Percentiles rank a stretch among this genome's conserved stretches.
phyloP scores from a whole-genome alignment of 805 yeast species.

The Monosporozyma servazzii region DNA sequence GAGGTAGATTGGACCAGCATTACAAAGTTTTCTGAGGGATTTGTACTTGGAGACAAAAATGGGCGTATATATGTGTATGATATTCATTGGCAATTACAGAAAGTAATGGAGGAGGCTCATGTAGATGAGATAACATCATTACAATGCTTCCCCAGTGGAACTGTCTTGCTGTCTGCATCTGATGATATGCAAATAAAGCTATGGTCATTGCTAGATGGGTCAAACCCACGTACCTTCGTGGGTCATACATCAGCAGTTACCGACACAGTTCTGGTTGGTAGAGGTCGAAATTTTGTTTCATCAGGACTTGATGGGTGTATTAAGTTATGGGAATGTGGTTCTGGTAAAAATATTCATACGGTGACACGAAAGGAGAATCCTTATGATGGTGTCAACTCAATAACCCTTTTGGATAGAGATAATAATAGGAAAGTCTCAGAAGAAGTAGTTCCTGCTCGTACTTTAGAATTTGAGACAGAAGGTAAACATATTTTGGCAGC shows the following conservation, averaged over 20 bases:
- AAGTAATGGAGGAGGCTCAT: constrained; percentile 38
- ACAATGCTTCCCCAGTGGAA: constrained; percentile 53
- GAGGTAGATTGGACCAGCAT: constrained; percentile 25
- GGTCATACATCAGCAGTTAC: constrained; percentile 44
- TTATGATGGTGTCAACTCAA: constrained; percentile 30
- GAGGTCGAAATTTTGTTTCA: constrained; percentile 59
- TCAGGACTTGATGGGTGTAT: constrained; percentile 47
- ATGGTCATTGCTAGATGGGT: constrained; percentile 46
- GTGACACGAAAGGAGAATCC: constrained; percentile 31
- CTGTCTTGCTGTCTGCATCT: constrained; percentile 52
- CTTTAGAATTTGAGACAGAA: constrained; percentile 41
- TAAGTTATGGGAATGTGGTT: constrained; percentile 62
- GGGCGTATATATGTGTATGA: constrained; percentile 28
- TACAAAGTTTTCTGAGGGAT: constrained; percentile 27
- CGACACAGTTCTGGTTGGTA: constrained; percentile 44
- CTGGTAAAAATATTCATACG: constrained; percentile 37
- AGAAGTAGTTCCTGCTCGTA: constrained; percentile 12
- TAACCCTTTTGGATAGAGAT: constrained; percentile 5
- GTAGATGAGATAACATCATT: constrained; percentile 36
- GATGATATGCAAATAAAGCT: constrained; percentile 50
- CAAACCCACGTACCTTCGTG: constrained; percentile 40
- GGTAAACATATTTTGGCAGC: constrained; percentile 40
- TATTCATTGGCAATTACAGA: constrained; percentile 8
- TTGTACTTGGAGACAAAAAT: constrained; percentile 28
- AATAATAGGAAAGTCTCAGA: not conserved